Conservation (phyloP, 2,329 filamentous ascomycete genomes). For the Aspergillus luchuensis region DNA sequence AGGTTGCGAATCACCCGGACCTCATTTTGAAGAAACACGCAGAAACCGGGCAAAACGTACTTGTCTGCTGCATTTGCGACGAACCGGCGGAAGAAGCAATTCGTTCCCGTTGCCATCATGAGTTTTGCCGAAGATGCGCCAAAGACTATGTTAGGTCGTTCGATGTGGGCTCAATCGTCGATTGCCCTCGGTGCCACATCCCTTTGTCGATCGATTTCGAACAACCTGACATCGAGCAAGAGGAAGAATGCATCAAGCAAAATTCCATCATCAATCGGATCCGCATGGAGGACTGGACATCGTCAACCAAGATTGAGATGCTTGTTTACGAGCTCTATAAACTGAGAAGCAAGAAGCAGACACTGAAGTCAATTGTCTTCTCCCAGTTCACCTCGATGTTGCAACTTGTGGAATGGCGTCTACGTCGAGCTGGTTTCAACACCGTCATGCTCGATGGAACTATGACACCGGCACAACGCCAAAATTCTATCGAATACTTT, state of each 20-base stretch:
- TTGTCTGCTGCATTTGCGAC: conserved; percentile 94
- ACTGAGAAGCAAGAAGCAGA: conserved; percentile 86
- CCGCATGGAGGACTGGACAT: conserved; percentile 98
- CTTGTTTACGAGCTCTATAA: conserved; percentile 92
- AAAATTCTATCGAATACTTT: conserved; percentile 92
- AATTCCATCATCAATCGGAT: conserved; percentile 98
- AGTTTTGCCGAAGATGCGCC: conserved; percentile 82
- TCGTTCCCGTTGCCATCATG: conserved; percentile 87
- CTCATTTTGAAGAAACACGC: conserved; percentile 85
- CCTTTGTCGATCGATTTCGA: conserved; percentile 87
- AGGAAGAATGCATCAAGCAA: conserved; percentile 84
- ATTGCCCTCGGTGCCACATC: conserved; percentile 90
- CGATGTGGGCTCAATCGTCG: conserved; percentile 59
- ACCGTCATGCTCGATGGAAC: conserved; percentile 98
- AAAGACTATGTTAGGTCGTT: conserved; percentile 79
- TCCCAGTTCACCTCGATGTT: conserved; percentile 97
- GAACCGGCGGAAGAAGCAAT: conserved; percentile 95
- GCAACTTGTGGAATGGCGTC: conserved; percentile 93
- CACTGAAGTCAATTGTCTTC: conserved; percentile 96
- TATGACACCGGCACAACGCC: conserved; percentile 92
- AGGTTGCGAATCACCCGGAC: conserved; percentile 95
- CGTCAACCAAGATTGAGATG: conserved; percentile 96
- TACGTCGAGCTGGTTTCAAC: conserved; percentile 93
- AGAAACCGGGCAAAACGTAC: conserved; percentile 82
- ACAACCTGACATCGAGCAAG: conserved; percentile 92